Percentiles rank a stretch among this genome's conserved stretches.
Evolutionary conservation across 2,329 filamentous ascomycete genomes (phyloP).

Genomic region (Paramyrothecium sp.): DNA sequence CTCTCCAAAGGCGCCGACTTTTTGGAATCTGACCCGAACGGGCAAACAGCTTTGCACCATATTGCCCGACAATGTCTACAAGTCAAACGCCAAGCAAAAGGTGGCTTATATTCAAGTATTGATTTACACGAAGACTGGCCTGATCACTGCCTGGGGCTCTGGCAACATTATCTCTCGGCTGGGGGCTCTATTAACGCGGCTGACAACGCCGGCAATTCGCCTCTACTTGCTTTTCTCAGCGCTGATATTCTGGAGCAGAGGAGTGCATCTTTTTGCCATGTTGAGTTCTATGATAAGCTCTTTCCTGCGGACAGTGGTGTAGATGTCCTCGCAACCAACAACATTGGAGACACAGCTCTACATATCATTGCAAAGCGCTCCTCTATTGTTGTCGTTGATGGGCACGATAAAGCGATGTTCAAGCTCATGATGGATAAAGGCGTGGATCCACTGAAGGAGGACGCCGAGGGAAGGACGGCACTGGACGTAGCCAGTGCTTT

Average conservation of each 20-base stretch:
- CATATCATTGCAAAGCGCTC: conserved; percentile 9
- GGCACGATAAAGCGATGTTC: conserved; percentile 15
- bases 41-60: conserved; percentile 13
- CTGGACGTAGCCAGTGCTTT: conserved; percentile 19
- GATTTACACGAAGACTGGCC: conserved; percentile 2
- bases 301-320: conserved; percentile 11
- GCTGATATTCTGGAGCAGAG: background rate
- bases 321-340: conserved; percentile 12
- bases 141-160: conserved; percentile 8
- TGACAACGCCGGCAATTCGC: conserved; percentile 13
- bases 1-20: conserved; percentile 12
- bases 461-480: conserved; percentile 14
- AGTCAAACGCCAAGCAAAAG: background rate
- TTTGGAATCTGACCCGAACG: conserved; percentile 9
- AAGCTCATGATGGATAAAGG: conserved; percentile 12
- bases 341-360: conserved; percentile 12
- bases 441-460: conserved; percentile 17
- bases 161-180: conserved; percentile 2
- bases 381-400: accelerated
- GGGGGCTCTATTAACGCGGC: conserved; percentile 12
- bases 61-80: conserved; percentile 12
- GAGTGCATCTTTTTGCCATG: conserved; percentile 5
- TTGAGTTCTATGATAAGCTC: conserved; percentile 9
- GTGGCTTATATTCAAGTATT: background rate
- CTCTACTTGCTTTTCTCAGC: conserved; percentile 5